Conservation (phyloP, 2,329 filamentous ascomycete species). For the Knufia fluminis region DNA sequence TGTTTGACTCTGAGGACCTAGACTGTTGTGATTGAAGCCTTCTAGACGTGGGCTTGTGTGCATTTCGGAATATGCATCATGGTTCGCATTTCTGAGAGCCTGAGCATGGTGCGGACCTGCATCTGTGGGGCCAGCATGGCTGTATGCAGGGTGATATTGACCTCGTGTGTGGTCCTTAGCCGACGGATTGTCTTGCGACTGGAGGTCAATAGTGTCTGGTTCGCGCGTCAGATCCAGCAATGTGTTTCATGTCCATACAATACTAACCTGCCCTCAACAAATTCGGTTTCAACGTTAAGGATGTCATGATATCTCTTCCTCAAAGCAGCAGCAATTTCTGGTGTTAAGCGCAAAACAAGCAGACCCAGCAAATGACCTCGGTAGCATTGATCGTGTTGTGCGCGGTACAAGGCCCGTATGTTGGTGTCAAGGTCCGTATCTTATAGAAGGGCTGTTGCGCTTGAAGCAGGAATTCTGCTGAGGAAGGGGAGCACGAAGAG, state of each 20-base stretch:
- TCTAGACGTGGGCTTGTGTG: constrained; percentile 50
- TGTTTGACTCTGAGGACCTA: constrained; percentile 17
- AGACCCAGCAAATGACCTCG: background rate
- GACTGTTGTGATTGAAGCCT: constrained; percentile 32
- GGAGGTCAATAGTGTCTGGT: constrained; percentile 87
- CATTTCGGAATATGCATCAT: constrained; percentile 67
- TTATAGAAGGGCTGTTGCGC: background rate
- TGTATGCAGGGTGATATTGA: constrained; percentile 42
- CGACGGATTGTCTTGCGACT: constrained; percentile 71
- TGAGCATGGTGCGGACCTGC: constrained; percentile 77
- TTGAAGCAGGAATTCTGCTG: background rate
- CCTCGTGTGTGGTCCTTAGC: constrained; percentile 67
- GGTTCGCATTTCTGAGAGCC: constrained; percentile 68
- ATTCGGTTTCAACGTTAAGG: constrained; percentile 28
- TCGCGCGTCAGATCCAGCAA: background rate
- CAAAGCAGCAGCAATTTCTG: background rate
- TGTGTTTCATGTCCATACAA: background rate
- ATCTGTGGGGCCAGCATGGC: constrained; percentile 34
- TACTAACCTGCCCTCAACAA: constrained; percentile 38
- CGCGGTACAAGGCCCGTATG: background rate
- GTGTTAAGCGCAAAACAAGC: constrained; percentile 1
- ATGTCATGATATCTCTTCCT: constrained; percentile 26
- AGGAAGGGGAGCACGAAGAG: background rate
- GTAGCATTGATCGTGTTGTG: constrained; percentile 8
- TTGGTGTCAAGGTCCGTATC: background rate